Evolutionary conservation across 1,284 basidiomycete genomes (phyloP).

Genomic region (Boletus albobrunnescens): DNA sequence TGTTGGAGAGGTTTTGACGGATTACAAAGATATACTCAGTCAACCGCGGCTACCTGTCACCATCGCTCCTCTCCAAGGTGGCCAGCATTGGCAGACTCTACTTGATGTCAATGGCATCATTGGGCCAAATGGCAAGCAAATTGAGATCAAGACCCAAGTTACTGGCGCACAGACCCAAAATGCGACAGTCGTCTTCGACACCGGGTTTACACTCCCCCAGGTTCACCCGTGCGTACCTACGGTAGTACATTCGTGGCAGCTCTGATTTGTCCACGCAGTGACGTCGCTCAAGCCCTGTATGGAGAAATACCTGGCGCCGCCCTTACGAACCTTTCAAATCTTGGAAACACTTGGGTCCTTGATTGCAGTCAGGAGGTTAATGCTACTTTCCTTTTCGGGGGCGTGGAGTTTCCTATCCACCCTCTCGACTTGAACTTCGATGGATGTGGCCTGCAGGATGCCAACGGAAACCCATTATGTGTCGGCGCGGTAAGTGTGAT

Average conservation of each 20-base stretch:
- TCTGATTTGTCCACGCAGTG: constrained; percentile 32
- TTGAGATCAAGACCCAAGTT: constrained; percentile 44
- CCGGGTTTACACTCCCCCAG: constrained; percentile 66
- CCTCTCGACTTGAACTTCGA: constrained; percentile 46
- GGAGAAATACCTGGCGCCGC: constrained; percentile 46
- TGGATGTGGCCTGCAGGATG: constrained; percentile 25
- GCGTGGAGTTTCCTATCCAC: constrained; percentile 52
- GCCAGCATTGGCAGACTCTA: constrained; percentile 52
- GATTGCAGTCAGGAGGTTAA: constrained; percentile 61
- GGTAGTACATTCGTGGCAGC: background rate
- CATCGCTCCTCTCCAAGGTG: constrained; percentile 26
- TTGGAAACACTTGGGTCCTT: constrained; percentile 53
- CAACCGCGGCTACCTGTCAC: constrained; percentile 45
- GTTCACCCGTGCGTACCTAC: constrained; percentile 44
- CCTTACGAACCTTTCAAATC: constrained; percentile 40
- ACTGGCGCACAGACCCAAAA: constrained; percentile 40
- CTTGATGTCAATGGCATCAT: constrained; percentile 49
- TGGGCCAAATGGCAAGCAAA: constrained; percentile 45
- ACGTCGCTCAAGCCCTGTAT: constrained; percentile 56
- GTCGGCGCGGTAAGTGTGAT: constrained; percentile 44
- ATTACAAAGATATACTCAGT: constrained; percentile 38
- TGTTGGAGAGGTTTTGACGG: constrained; percentile 43
- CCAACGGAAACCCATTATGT: constrained; percentile 37
- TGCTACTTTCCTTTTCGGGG: constrained; percentile 55
- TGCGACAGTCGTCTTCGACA: constrained; percentile 59